These are phyloP conservation scores for Inonotus hispidus DNA, from an alignment of 1,284 basidiomycete species.

Conservation along the genomic window DNA sequence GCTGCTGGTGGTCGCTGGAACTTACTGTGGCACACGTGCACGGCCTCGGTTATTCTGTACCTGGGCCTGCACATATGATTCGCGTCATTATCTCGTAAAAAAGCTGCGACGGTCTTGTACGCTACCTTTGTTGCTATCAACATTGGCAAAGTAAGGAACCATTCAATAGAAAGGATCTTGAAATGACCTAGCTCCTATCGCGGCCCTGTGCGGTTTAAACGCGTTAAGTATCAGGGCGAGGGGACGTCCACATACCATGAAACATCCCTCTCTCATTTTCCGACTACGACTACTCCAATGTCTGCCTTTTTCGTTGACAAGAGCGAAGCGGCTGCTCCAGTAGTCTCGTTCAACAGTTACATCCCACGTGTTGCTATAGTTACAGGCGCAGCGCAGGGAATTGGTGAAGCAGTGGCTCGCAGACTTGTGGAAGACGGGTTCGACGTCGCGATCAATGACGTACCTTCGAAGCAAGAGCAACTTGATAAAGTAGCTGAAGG, in stretches of 20 bases:
- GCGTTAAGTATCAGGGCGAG: not conserved
- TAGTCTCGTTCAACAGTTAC: not conserved
- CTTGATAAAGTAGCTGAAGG: slow-evolving; percentile 12
- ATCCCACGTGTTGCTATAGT: slow-evolving; percentile 12
- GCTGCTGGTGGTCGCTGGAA: too few relatives aligned
- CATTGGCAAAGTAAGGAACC: not conserved
- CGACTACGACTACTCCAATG: not conserved
- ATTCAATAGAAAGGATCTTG: not conserved
- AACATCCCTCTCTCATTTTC: not conserved
- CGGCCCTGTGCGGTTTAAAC: not conserved
- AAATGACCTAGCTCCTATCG: not conserved
- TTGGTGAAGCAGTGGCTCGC: slow-evolving; percentile 19
- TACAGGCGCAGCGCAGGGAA: slow-evolving; percentile 23
- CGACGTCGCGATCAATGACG: slow-evolving; percentile 20
- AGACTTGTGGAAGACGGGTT: slow-evolving; percentile 20
- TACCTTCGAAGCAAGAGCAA: slow-evolving; percentile 15
- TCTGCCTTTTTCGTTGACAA: not conserved
- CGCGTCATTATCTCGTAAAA: not conserved
- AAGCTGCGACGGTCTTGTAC: not conserved
- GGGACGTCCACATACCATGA: not conserved
- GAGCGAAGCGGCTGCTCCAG: not conserved
- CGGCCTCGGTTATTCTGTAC: too few relatives aligned
- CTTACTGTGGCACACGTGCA: not conserved
- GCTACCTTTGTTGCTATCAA: not conserved
- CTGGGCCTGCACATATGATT: not conserved